Base-by-base conservation (phyloP, 495 filamentous ascomycete genomes). In the Symbiotaphrina buchneri region DNA sequence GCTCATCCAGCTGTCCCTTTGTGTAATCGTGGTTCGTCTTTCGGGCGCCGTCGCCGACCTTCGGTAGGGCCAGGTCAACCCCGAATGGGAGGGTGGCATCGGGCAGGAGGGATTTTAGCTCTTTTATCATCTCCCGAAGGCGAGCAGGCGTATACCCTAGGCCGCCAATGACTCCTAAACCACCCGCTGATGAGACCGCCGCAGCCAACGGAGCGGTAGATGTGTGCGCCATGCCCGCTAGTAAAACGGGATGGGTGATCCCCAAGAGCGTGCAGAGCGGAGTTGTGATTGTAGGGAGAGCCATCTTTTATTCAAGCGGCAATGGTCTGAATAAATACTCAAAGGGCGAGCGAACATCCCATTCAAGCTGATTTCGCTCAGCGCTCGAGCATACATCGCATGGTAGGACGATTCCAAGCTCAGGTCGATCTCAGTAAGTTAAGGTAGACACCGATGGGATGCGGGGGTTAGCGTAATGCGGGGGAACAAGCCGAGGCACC, bases 1-100 rank as follows among this genome's bases (percentile, higher is more conserved):
- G 67, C 46, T 90, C 73, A 52, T 82, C 62, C 31, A 97, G 77
- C 61, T 95, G 94, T 48, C 87, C 87, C 60, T 97, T 93, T 46
- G 87, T 97, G 63, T 97, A 97, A 56, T 97, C 87, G 56, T 97
- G 92, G 68, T 93, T 93, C 33, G 83, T 93, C 61, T 92, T 92
- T 39, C 87, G 65, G 30, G 87, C 87, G 45, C 61, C 76, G 40
- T 82, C 90, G 28, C 87, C 87, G 33, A 97, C 80, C 54, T 95
- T 82, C 30, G 87, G 87, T 8, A 97, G 63, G 31, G 95, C 57
- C 24, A 97, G 66, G 55, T 97, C 87, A 27, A 97, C 87, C 46
- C 87, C 87, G 51, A 97, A 97, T 6, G 87, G 90, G 10, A 84
- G 85, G 32, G 80, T 91, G 71, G 94, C 90, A 62, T 95, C 78